Evolutionary conservation across 179 eudicot genomes (phyloP).

Genomic region (Vitellaria paradoxa): DNA sequence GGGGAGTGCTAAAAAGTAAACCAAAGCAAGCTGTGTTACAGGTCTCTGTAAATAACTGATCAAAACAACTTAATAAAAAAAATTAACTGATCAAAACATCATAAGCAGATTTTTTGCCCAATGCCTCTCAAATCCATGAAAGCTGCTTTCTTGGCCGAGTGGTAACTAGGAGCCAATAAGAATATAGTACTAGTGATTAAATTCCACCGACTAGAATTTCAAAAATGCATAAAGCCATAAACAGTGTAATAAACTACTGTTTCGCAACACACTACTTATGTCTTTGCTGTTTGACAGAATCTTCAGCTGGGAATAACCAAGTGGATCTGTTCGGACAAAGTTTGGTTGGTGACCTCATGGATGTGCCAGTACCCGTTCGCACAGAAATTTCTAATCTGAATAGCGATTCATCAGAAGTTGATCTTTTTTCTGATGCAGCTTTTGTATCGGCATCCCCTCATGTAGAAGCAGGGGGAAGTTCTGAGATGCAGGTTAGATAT

Average conservation of each 20-base stretch:
- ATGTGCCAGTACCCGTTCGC: slow-evolving; percentile 52
- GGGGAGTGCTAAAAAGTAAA: background rate
- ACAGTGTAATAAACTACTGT: background rate
- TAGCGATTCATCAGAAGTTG: slow-evolving; percentile 60
- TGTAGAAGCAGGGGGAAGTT: slow-evolving; percentile 36
- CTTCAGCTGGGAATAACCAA: slow-evolving; percentile 55
- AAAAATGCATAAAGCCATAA: background rate
- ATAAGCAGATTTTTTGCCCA: background rate
- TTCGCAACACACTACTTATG: background rate
- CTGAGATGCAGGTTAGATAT: slow-evolving; percentile 46
- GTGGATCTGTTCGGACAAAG: slow-evolving; percentile 83
- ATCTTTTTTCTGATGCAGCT: slow-evolving; percentile 91
- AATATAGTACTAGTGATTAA: background rate
- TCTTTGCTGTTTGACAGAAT: slow-evolving; percentile 42
- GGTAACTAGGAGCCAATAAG: background rate
- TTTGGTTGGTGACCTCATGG: slow-evolving; percentile 77
- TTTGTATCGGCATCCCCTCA: slow-evolving; percentile 77
- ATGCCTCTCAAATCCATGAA: background rate
- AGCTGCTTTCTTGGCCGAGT: background rate
- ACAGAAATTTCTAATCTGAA: slow-evolving; percentile 31
- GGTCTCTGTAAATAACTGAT: no score
- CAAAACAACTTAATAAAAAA: no score
- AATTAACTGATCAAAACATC: no score
- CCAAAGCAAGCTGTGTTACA: no score
- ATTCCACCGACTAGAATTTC: background rate